Evolutionary conservation across 306 rosid species (phyloP).

Genomic region (Canavalia gladiata): DNA sequence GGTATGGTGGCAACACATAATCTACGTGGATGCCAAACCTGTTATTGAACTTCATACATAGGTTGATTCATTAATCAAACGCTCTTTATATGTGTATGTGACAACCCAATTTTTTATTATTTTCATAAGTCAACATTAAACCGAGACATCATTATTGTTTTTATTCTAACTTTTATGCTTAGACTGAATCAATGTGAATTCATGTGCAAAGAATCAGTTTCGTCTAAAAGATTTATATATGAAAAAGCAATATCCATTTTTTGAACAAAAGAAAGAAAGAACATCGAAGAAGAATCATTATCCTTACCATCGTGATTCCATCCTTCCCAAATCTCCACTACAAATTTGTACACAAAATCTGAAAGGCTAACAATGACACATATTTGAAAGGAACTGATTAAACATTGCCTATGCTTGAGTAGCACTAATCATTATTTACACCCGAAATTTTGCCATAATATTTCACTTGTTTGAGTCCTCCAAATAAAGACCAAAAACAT

Average conservation of each 20-base stretch:
- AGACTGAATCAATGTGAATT: neutral
- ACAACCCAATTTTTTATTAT: too few relatives aligned
- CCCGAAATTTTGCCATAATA: constrained; percentile 17
- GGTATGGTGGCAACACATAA: neutral
- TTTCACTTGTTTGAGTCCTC: constrained; percentile 51
- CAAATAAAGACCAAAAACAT: constrained; percentile 45
- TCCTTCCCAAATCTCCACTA: neutral
- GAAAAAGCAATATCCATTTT: too few relatives aligned
- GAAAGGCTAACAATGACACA: constrained; percentile 22
- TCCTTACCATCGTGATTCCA: constrained; percentile 1
- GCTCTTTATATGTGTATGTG: too few relatives aligned
- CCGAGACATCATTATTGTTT: too few relatives aligned
- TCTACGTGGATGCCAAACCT: neutral
- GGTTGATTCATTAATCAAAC: too few relatives aligned
- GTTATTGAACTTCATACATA: too few relatives aligned
- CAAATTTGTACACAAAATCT: constrained; percentile 23
- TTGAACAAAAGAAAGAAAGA: too few relatives aligned
- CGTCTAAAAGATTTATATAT: neutral
- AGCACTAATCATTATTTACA: constrained; percentile 37
- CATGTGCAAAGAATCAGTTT: neutral
- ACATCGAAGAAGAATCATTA: too few relatives aligned
- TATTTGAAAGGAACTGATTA: neutral
- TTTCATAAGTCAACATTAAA: too few relatives aligned
- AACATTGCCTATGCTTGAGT: constrained; percentile 28
- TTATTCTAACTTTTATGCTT: neutral